A percentile compares a stretch with the other conserved stretches of the same genome.
These are phyloP conservation scores for Tulasnella calospora DNA, from an alignment of 768 basidiomycete genomes.

Conservation along the genomic window DNA sequence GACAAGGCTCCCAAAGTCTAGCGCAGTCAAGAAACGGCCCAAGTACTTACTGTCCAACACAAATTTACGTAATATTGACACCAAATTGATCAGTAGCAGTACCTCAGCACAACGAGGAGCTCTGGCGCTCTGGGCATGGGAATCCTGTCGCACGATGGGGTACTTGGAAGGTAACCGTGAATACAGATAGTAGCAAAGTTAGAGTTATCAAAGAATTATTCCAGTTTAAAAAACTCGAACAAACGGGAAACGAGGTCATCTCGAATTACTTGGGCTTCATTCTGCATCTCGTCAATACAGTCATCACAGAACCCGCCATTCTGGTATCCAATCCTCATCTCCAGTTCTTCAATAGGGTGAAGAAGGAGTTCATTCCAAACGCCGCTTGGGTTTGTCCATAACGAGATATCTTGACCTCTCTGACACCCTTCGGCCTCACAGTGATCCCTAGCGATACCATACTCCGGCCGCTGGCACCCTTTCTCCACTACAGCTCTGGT, in stretches of 20 bases:
- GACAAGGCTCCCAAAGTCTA: too few species aligned
- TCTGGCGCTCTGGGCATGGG: too few species aligned
- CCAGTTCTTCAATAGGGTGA: slow-evolving; percentile 2
- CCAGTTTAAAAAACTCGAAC: neutral
- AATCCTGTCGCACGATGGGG: too few species aligned
- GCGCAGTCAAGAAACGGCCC: too few species aligned
- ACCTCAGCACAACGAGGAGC: too few species aligned
- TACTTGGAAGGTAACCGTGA: neutral
- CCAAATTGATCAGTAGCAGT: too few species aligned
- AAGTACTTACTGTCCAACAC: too few species aligned
- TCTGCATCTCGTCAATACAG: neutral
- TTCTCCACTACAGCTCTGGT: neutral
- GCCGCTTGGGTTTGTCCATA: neutral
- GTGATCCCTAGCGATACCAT: neutral
- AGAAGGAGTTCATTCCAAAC: neutral
- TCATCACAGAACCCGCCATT: neutral
- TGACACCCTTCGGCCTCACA: neutral
- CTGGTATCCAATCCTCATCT: neutral
- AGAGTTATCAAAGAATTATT: neutral
- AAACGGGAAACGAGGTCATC: neutral
- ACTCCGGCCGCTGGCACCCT: neutral
- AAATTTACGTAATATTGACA: too few species aligned
- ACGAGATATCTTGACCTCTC: neutral
- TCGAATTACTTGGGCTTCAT: neutral
- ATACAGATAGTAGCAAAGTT: neutral